Conservation (phyloP, 768 basidiomycete genomes). For the Guyanaporus albipodus region DNA sequence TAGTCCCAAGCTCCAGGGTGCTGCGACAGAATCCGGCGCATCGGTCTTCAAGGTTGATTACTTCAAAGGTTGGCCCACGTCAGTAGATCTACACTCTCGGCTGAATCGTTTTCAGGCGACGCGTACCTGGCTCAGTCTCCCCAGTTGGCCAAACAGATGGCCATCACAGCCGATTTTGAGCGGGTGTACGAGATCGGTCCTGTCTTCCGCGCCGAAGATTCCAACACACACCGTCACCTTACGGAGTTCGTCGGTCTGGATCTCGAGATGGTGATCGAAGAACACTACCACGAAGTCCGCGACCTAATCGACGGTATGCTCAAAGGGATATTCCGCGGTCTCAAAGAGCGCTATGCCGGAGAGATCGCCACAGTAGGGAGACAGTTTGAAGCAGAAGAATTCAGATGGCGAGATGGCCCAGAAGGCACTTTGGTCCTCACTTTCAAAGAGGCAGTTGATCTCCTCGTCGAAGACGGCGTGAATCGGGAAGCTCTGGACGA, state of each 20-base stretch:
- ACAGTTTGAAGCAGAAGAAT: constrained; percentile 95
- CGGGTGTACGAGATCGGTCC: constrained; percentile 96
- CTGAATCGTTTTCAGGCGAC: constrained; percentile 47
- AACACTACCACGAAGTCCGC: constrained; percentile 98
- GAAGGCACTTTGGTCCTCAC: constrained; percentile 80
- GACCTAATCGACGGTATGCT: constrained; percentile 88
- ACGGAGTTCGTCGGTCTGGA: constrained; percentile 99
- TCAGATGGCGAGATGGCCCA: constrained; percentile 72
- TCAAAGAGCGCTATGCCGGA: constrained; percentile 68
- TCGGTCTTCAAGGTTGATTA: constrained; percentile 97
- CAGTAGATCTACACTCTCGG: not conserved
- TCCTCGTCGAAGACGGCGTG: constrained; percentile 85
- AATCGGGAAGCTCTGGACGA: constrained; percentile 78
- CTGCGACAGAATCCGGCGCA: constrained; percentile 95
- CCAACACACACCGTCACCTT: constrained; percentile 96
- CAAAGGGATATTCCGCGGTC: constrained; percentile 78
- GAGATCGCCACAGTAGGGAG: constrained; percentile 80
- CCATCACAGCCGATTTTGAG: constrained; percentile 97
- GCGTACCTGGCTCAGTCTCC: constrained; percentile 97
- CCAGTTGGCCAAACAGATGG: constrained; percentile 98
- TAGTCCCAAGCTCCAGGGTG: constrained; percentile 94
- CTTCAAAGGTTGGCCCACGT: constrained; percentile 69
- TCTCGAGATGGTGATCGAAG: constrained; percentile 98
- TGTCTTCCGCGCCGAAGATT: constrained; percentile 97
- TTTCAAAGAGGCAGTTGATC: constrained; percentile 83